Evolutionary conservation across 345 rosid genomes (phyloP), one percentile per base, ranked within the genome.

Genomic region (Euphorbia lathyris): DNA sequence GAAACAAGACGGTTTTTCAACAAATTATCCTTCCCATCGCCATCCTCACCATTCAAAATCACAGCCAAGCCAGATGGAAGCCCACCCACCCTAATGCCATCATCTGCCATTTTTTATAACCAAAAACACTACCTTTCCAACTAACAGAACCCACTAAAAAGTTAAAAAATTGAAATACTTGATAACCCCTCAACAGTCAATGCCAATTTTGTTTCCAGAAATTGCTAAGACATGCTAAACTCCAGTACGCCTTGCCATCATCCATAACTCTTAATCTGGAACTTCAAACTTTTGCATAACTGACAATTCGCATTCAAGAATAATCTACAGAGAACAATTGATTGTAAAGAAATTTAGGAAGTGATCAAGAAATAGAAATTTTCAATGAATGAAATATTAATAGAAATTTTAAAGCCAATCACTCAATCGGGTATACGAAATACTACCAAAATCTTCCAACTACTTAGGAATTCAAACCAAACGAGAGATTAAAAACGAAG

Each of bases 1-100:
- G 97, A 93, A 65, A 95, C 79, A 57, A 91, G 85, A 63, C 66
- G 97, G 62, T 82, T 73, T 84, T 79, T 91, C 0, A 74, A 79
- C 17, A 75, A 77, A 70, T 63, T 88, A 4, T 85, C 87, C 73
- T 79, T 86, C 69, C 84, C 82, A 73, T 85, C 95, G 67, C 84
- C 82, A 73, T 85, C 95, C 65, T 86, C 88, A 59, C 83, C 83
- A 38, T 77, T 83, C 66, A 92, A 85, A 70, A 95, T 74, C 71
- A 90, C 88, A 23, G 97, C 97, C 81, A 95, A 84, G 56, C 99
- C 99, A 80, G 99, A 87, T 74, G 97, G 78, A 77, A 83, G 73
- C 84, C 88, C 87, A 74, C 90, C 83, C 58, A 77, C 51, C 77
- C 91, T 86, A 36, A 72, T 83, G 77, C 86, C 69, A 23, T 88